A percentile compares a stretch with the other conserved stretches of the same genome.
Evolutionary conservation across 2,329 filamentous ascomycete genomes (phyloP).

Genomic region (Penicillium griseofulvum): DNA sequence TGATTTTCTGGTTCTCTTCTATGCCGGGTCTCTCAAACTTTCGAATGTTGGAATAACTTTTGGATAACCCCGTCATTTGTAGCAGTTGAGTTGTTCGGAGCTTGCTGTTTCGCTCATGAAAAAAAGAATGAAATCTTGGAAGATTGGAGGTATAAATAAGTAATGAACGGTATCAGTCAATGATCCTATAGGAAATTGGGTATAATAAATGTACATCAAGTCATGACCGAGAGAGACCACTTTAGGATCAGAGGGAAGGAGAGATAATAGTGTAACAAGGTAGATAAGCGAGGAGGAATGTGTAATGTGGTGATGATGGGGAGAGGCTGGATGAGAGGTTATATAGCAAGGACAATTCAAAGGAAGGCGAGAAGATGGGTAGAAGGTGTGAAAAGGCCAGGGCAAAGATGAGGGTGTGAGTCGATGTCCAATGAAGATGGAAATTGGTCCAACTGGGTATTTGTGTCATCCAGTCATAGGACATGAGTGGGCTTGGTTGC

Average conservation of each 20-base stretch:
- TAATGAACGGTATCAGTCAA: not conserved
- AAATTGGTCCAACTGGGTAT: not conserved
- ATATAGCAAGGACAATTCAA: not conserved
- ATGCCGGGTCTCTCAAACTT: not conserved
- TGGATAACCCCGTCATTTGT: not conserved
- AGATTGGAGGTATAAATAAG: not conserved
- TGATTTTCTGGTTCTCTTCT: not conserved
- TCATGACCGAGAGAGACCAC: conserved; percentile 13
- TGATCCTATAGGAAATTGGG: conserved; percentile 13
- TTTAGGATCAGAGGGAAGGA: not conserved
- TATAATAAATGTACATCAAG: conserved; percentile 26
- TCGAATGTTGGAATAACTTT: not conserved
- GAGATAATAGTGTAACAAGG: not conserved
- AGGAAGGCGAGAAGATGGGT: not conserved
- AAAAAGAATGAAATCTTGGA: not conserved
- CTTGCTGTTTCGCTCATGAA: not conserved
- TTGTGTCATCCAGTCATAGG: not conserved
- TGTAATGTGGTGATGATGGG: not conserved
- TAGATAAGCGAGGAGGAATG: not conserved
- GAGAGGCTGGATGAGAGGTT: not conserved
- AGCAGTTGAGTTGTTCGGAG: not conserved
- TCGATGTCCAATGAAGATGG: not conserved
- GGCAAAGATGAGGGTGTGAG: not conserved
- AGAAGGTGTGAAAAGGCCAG: not conserved
- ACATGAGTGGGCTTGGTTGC: not conserved